Conservation (phyloP, 1,139 yeast genomes). For the Pichiaceae sp. region DNA sequence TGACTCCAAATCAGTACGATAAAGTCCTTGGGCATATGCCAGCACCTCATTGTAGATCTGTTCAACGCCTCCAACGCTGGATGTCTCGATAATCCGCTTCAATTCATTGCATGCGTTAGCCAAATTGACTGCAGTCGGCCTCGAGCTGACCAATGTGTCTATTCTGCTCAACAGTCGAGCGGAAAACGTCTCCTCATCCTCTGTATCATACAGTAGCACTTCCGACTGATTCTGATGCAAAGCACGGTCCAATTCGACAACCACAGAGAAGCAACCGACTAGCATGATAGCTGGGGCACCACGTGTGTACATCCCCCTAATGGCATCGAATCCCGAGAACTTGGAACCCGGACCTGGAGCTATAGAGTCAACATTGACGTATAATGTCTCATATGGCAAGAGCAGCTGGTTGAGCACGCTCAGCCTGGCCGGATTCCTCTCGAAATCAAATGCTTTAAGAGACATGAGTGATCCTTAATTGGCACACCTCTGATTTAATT, state of each 20-base stretch:
- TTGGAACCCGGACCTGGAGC: slow-evolving; percentile 34
- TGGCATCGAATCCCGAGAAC: slow-evolving; percentile 59
- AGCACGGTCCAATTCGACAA: slow-evolving; percentile 47
- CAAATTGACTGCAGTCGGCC: slow-evolving; percentile 95
- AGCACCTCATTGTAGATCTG: slow-evolving; percentile 33
- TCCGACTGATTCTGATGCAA: slow-evolving; percentile 12
- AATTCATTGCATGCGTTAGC: slow-evolving; percentile 69
- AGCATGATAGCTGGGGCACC: slow-evolving; percentile 99
- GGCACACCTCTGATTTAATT: not conserved
- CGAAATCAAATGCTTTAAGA: slow-evolving; percentile 37
- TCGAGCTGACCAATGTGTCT: slow-evolving; percentile 60
- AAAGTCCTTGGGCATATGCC: slow-evolving; percentile 49
- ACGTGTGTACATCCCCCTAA: slow-evolving; percentile 86
- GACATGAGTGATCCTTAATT: not conserved
- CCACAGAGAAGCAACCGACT: slow-evolving; percentile 82
- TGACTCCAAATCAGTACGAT: slow-evolving; percentile 68
- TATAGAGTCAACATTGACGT: slow-evolving; percentile 40
- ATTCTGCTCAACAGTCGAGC: slow-evolving; percentile 37
- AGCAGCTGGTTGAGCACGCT: slow-evolving; percentile 71
- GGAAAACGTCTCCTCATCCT: slow-evolving; percentile 22
- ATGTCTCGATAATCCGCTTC: slow-evolving; percentile 27
- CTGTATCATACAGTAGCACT: slow-evolving; percentile 25
- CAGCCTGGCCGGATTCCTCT: slow-evolving; percentile 36
- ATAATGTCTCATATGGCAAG: slow-evolving; percentile 72
- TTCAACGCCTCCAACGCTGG: slow-evolving; percentile 15